A percentile compares a stretch with the other conserved stretches of the same genome.
Evolutionary conservation across 75 land plant genomes (phyloP).

Genomic region (Azolla pinnata): DNA sequence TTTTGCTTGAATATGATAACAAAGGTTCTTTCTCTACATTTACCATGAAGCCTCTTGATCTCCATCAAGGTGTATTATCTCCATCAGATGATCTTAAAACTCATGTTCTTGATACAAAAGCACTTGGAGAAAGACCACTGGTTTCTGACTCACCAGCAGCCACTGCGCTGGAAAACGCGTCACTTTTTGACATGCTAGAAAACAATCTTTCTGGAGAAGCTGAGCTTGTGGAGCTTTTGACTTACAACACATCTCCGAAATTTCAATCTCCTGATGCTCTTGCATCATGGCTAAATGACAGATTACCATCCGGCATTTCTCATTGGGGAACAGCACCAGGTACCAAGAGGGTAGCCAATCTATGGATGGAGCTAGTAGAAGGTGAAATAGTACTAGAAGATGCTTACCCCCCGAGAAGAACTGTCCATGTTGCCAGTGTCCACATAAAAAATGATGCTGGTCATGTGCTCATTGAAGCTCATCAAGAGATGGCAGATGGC

Average conservation of each 20-base stretch:
- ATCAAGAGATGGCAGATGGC: conserved; percentile 80
- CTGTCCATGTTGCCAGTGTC: conserved; percentile 74
- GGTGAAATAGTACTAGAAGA: conserved; percentile 77
- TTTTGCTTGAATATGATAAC: background rate
- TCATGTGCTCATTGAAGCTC: conserved; percentile 49
- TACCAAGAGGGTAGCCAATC: conserved; percentile 78
- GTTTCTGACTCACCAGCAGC: background rate
- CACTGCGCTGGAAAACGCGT: background rate
- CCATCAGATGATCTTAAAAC: background rate
- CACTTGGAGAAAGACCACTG: background rate
- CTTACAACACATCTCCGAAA: background rate
- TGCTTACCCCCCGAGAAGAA: conserved; percentile 50
- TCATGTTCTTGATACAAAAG: background rate
- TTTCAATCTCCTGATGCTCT: conserved; percentile 2
- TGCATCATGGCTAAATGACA: conserved; percentile 1
- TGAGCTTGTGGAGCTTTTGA: background rate
- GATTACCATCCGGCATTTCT: background rate
- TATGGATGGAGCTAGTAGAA: conserved; percentile 72
- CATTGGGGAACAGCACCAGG: conserved; percentile 76
- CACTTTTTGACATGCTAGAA: background rate
- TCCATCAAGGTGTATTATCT: background rate
- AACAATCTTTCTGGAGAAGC: background rate
- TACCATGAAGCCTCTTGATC: background rate
- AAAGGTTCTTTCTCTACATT: background rate
- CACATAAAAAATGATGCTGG: conserved; percentile 32